Percentiles rank a stretch among this genome's conserved stretches.
phyloP scores from a whole-genome alignment of 805 yeast genomes.

The Komagataella populi region DNA sequence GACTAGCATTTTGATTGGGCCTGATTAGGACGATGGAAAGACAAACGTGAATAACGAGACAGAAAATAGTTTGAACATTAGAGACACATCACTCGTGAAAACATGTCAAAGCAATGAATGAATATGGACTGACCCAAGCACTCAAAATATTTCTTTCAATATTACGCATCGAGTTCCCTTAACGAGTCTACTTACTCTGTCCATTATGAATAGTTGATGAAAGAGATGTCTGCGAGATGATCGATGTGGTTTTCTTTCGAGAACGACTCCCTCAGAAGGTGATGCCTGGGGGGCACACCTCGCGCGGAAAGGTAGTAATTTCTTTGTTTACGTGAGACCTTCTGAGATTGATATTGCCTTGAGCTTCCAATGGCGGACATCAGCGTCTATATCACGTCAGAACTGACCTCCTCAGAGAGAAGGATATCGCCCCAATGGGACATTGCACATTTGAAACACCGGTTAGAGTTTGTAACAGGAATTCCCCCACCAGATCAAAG shows the following conservation, averaged over 20 bases:
- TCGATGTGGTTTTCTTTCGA: background rate
- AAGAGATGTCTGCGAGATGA: background rate
- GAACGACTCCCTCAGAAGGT: background rate
- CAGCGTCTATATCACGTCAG: constrained; percentile 46
- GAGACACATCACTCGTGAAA: background rate
- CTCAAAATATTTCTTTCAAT: background rate
- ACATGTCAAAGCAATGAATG: background rate
- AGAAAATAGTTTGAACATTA: background rate
- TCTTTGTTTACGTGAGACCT: background rate
- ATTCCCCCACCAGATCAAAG: constrained; percentile 45
- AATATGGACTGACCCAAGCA: background rate
- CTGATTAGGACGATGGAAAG: background rate
- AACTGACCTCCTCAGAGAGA: constrained; percentile 56
- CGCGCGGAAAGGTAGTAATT: background rate
- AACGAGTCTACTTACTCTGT: background rate
- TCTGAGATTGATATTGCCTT: background rate
- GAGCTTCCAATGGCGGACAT: constrained; percentile 19
- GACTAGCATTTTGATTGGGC: background rate
- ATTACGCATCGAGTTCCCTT: background rate
- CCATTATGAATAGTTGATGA: background rate
- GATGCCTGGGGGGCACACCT: background rate
- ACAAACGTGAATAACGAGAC: background rate
- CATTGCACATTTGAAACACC: constrained; percentile 32
- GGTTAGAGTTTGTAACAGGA: constrained; percentile 64
- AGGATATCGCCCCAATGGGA: constrained; percentile 53